Conservation (phyloP, 148 eudicot genomes). For the Persicaria tinctoria region DNA sequence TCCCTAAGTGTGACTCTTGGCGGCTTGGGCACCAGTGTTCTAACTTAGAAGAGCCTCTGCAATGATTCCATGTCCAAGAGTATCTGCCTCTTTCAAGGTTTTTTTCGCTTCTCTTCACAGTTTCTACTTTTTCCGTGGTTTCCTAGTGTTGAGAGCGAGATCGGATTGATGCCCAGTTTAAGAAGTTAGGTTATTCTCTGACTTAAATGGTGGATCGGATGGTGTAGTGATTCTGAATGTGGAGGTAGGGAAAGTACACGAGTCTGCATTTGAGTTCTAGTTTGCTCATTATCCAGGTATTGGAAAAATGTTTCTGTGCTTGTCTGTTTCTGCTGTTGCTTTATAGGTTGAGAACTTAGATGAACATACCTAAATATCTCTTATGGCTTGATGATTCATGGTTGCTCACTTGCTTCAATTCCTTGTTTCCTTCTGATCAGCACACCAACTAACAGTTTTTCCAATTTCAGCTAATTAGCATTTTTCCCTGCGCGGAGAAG, state of each 20-base stretch:
- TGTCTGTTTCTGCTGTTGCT: background rate
- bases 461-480: background rate
- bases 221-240: too few relatives aligned
- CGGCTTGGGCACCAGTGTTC: too few relatives aligned
- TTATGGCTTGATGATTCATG: background rate
- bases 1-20: too few relatives aligned
- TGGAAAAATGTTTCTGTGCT: too few relatives aligned
- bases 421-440: background rate
- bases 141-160: background rate
- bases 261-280: background rate
- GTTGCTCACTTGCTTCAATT: background rate
- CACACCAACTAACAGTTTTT: background rate
- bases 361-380: background rate
- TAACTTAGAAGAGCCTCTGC: too few relatives aligned
- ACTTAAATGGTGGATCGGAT: too few relatives aligned
- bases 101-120: too few relatives aligned
- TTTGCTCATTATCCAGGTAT: background rate
- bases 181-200: too few relatives aligned
- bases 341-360: background rate
- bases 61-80: too few relatives aligned
- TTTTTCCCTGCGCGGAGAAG: background rate
- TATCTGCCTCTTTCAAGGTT: background rate
- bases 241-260: too few relatives aligned
- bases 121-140: background rate
- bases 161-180: background rate